Evolutionary conservation across 2,329 filamentous ascomycete genomes (phyloP).

Genomic region (Fusarium metavorans): DNA sequence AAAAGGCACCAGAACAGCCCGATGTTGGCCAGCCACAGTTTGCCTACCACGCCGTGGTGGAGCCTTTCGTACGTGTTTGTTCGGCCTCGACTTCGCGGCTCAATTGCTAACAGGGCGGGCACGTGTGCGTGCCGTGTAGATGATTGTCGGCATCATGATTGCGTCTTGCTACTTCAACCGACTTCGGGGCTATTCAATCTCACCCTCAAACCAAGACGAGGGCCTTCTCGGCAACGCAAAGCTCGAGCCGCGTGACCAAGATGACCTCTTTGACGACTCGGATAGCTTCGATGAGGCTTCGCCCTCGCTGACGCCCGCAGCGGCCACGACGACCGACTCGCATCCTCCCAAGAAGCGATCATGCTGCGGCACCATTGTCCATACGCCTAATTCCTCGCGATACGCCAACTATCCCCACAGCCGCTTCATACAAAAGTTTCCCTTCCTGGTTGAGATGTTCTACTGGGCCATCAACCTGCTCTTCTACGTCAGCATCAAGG

Average conservation of each 20-base stretch:
- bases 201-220: slow-evolving; percentile 33
- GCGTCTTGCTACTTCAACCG: slow-evolving; percentile 46
- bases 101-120: not conserved
- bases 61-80: slow-evolving; percentile 42
- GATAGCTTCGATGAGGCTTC: slow-evolving; percentile 36
- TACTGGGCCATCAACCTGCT: slow-evolving; percentile 77
- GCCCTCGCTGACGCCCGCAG: slow-evolving; percentile 12
- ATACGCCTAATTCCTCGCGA: slow-evolving; percentile 71
- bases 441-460: slow-evolving; percentile 79
- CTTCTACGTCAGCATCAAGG: slow-evolving; percentile 62
- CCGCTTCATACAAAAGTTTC: slow-evolving; percentile 72
- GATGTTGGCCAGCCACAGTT: slow-evolving; percentile 46
- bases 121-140: slow-evolving; percentile 18
- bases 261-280: slow-evolving; percentile 12
- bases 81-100: not conserved
- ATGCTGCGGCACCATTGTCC: slow-evolving; percentile 61
- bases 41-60: slow-evolving; percentile 40
- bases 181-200: slow-evolving; percentile 41
- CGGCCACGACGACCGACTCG: slow-evolving; percentile 37
- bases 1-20: slow-evolving; percentile 10
- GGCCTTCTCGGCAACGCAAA: slow-evolving; percentile 41
- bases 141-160: slow-evolving; percentile 46
- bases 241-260: slow-evolving; percentile 40
- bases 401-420: slow-evolving; percentile 72
- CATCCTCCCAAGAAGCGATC: slow-evolving; percentile 61